Conservation (phyloP, 176 grass and related monocot genomes). For the Oryza meridionalis region DNA sequence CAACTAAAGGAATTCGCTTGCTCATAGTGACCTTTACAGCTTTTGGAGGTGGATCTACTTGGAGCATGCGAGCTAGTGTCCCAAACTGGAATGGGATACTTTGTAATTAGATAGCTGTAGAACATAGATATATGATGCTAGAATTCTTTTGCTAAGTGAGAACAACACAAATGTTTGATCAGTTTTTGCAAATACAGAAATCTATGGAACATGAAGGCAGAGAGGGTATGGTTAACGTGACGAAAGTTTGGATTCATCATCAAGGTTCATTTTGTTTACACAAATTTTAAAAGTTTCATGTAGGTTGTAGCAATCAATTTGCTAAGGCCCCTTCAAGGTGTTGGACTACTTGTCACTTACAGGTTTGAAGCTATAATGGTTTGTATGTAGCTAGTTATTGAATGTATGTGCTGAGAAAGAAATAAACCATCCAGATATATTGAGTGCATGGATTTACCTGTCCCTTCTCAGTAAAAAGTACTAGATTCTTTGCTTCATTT, state of each 20-base stretch:
- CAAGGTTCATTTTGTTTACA: background rate
- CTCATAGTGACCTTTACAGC: conserved; percentile 96
- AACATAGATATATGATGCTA: conserved; percentile 26
- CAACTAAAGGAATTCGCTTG: conserved; percentile 83
- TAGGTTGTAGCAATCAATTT: conserved; percentile 24
- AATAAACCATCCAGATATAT: conserved; percentile 27
- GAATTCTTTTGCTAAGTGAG: conserved; percentile 23
- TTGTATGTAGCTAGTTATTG: conserved; percentile 18
- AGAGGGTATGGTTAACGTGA: conserved; percentile 1
- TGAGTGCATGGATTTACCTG: conserved; percentile 60
- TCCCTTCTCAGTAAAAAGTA: conserved; percentile 94
- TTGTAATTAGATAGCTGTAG: conserved; percentile 26
- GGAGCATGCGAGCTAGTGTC: conserved; percentile 97
- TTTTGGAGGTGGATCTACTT: conserved; percentile 97
- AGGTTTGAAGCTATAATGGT: conserved; percentile 18
- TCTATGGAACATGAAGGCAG: conserved; percentile 2
- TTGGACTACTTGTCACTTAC: background rate
- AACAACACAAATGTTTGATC: background rate
- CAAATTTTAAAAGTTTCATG: conserved; percentile 11
- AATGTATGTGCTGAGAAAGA: conserved; percentile 24
- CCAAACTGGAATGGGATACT: conserved; percentile 66
- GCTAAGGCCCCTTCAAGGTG: background rate
- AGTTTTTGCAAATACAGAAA: background rate
- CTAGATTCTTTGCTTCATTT: conserved; percentile 80
- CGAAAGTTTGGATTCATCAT: conserved; percentile 12